These are phyloP conservation scores for Xanthoconium purpureum DNA, from an alignment of 768 basidiomycete species.

Conservation along the genomic window DNA sequence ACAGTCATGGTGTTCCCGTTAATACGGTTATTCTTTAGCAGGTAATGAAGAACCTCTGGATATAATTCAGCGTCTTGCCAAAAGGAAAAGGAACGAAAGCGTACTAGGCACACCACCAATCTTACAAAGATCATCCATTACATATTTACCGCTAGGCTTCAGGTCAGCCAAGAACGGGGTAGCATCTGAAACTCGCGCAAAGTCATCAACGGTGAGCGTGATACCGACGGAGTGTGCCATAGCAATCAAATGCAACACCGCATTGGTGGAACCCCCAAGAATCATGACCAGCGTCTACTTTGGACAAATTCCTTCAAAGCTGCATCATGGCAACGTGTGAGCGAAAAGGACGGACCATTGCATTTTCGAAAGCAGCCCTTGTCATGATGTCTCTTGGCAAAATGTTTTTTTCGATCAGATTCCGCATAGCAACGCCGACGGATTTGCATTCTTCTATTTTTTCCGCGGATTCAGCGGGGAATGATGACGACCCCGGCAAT, in stretches of 20 bases:
- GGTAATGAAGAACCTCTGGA: slow-evolving; percentile 78
- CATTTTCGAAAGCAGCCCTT: slow-evolving; percentile 93
- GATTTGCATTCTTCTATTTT: slow-evolving; percentile 82
- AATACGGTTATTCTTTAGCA: slow-evolving; percentile 84
- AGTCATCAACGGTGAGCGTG: slow-evolving; percentile 83
- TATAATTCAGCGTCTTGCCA: neutral
- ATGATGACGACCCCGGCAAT: slow-evolving; percentile 94
- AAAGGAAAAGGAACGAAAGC: slow-evolving; percentile 26
- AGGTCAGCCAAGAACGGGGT: slow-evolving; percentile 94
- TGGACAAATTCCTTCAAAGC: slow-evolving; percentile 2
- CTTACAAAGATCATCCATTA: slow-evolving; percentile 96
- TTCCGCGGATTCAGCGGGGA: slow-evolving; percentile 89
- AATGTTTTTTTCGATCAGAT: slow-evolving; percentile 88
- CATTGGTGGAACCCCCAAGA: slow-evolving; percentile 96
- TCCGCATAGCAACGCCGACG: slow-evolving; percentile 79
- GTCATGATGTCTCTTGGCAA: slow-evolving; percentile 97
- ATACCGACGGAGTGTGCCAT: slow-evolving; percentile 96
- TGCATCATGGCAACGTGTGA: slow-evolving; percentile 7
- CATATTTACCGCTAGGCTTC: slow-evolving; percentile 96
- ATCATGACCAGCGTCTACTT: slow-evolving; percentile 89
- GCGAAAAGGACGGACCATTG: slow-evolving; percentile 60
- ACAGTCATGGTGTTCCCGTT: slow-evolving; percentile 91
- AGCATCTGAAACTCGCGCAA: slow-evolving; percentile 90
- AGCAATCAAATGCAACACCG: slow-evolving; percentile 94
- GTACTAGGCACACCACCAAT: slow-evolving; percentile 94